These are phyloP conservation scores for Wickerhamiella qilinensis DNA, from an alignment of 805 yeast genomes.

Conservation along the genomic window DNA sequence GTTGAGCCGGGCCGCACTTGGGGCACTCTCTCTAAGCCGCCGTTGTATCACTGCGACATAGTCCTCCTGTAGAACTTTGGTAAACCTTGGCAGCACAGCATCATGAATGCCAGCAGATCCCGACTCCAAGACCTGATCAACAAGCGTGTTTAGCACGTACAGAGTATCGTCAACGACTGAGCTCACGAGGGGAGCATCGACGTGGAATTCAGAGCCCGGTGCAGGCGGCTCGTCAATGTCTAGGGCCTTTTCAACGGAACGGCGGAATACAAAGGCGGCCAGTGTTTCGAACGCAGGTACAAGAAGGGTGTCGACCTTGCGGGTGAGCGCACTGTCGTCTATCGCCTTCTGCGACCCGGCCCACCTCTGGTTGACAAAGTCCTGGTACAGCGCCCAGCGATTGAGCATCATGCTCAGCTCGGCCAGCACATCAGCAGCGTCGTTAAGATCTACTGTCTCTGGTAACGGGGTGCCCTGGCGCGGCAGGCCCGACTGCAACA, in stretches of 20 bases:
- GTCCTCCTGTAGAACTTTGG: slow-evolving; percentile 46
- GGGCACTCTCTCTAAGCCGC: slow-evolving; percentile 24
- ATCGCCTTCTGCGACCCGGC: slow-evolving; percentile 26
- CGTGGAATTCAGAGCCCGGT: slow-evolving; percentile 23
- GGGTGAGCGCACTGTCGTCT: slow-evolving; percentile 35
- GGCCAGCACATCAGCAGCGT: slow-evolving; percentile 20
- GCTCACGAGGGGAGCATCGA: slow-evolving; percentile 43
- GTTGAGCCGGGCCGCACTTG: slow-evolving; percentile 21
- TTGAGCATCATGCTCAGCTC: slow-evolving; percentile 67
- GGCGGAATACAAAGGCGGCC: slow-evolving; percentile 48
- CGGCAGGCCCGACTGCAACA: slow-evolving; percentile 1
- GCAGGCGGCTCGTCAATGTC: slow-evolving; percentile 61
- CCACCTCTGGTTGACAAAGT: slow-evolving; percentile 59
- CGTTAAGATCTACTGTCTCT: slow-evolving; percentile 26
- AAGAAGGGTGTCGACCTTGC: slow-evolving; percentile 36
- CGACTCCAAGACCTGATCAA: slow-evolving; percentile 51
- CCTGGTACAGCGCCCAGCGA: slow-evolving; percentile 51
- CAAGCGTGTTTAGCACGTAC: slow-evolving; percentile 50
- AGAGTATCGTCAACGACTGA: slow-evolving; percentile 79
- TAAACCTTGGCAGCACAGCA: slow-evolving; percentile 37
- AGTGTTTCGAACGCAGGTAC: slow-evolving; percentile 50
- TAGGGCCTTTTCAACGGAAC: slow-evolving; percentile 70
- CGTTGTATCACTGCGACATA: slow-evolving; percentile 39
- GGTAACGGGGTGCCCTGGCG: background rate
- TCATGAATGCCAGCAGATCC: slow-evolving; percentile 46